A percentile compares a stretch with the other conserved stretches of the same genome.
Conservation (phyloP, 116 monocot genomes). For the Cymodocea nodosa region DNA sequence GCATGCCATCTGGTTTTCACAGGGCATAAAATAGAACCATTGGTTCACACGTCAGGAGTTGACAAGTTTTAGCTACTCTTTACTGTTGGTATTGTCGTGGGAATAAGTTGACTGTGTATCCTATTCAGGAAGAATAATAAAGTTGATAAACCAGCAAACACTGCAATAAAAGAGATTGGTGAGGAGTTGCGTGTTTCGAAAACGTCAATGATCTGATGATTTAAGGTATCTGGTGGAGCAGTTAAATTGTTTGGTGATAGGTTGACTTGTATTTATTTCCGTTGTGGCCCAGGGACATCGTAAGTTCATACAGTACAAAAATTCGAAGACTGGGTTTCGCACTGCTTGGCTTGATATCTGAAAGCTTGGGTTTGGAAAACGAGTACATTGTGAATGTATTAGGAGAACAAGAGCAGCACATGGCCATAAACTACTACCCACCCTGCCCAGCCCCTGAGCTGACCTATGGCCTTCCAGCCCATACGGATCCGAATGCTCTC, state of each 20-base stretch:
- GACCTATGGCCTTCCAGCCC: conserved; percentile 70
- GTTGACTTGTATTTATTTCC: neutral
- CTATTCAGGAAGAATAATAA: too few species aligned
- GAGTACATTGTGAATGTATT: conserved; percentile 34
- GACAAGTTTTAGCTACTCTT: too few species aligned
- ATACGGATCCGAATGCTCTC: conserved; percentile 78
- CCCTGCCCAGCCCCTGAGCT: conserved; percentile 71
- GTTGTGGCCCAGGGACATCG: conserved; percentile 47
- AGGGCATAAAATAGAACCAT: too few species aligned
- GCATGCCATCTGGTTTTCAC: too few species aligned
- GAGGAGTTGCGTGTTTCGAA: too few species aligned
- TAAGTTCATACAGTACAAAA: conserved; percentile 49
- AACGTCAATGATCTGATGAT: neutral
- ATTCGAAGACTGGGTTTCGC: conserved; percentile 42
- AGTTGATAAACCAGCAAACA: too few species aligned
- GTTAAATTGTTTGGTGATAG: neutral
- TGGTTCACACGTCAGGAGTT: too few species aligned
- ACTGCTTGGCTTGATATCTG: conserved; percentile 45
- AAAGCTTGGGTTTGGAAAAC: conserved; percentile 62
- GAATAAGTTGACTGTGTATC: too few species aligned
- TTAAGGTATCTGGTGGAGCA: neutral
- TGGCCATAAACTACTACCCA: conserved; percentile 87
- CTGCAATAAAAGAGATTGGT: too few species aligned
- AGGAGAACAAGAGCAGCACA: conserved; percentile 81
- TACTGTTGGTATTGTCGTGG: too few species aligned